These are phyloP conservation scores for Trichoderma simmonsii DNA, from an alignment of 2,329 filamentous ascomycete genomes.

Conservation along the genomic window DNA sequence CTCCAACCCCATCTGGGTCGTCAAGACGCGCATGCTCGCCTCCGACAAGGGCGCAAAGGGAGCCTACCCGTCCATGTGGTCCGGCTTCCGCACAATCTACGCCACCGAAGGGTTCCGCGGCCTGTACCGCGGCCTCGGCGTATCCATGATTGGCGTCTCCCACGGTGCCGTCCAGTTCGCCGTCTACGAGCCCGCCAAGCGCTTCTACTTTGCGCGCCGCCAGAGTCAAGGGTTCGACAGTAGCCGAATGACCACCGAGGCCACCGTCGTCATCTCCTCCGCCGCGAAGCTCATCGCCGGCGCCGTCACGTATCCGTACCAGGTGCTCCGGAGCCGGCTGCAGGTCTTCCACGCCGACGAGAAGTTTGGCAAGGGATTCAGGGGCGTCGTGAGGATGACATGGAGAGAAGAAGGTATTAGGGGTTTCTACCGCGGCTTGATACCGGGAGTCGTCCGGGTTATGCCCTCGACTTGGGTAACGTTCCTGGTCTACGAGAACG, in stretches of 20 bases:
- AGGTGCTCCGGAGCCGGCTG: conserved; percentile 82
- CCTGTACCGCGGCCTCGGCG: conserved; percentile 83
- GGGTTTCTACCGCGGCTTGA: conserved; percentile 89
- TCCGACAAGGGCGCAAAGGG: conserved; percentile 70
- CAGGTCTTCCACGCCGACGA: conserved; percentile 83
- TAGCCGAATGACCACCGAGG: conserved; percentile 59
- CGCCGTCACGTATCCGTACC: conserved; percentile 90
- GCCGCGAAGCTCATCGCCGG: conserved; percentile 83
- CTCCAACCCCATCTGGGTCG: conserved; percentile 96
- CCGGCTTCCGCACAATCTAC: conserved; percentile 66
- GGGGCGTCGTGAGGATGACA: conserved; percentile 69
- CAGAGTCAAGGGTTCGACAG: conserved; percentile 22
- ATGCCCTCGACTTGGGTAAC: conserved; percentile 95
- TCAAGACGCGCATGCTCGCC: conserved; percentile 96
- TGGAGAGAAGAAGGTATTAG: conserved; percentile 74
- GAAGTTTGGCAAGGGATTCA: conserved; percentile 66
- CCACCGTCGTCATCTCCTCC: conserved; percentile 78
- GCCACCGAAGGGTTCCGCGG: conserved; percentile 69
- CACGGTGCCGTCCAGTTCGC: conserved; percentile 96
- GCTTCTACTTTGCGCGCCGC: conserved; percentile 51
- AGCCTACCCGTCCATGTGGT: conserved; percentile 75
- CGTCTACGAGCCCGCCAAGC: conserved; percentile 75
- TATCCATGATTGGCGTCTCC: conserved; percentile 79
- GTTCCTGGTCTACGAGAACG: conserved; percentile 95
- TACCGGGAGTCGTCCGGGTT: conserved; percentile 85